phyloP scores from a whole-genome alignment of 1,284 basidiomycete genomes.

The Rhodotorula sp. region DNA sequence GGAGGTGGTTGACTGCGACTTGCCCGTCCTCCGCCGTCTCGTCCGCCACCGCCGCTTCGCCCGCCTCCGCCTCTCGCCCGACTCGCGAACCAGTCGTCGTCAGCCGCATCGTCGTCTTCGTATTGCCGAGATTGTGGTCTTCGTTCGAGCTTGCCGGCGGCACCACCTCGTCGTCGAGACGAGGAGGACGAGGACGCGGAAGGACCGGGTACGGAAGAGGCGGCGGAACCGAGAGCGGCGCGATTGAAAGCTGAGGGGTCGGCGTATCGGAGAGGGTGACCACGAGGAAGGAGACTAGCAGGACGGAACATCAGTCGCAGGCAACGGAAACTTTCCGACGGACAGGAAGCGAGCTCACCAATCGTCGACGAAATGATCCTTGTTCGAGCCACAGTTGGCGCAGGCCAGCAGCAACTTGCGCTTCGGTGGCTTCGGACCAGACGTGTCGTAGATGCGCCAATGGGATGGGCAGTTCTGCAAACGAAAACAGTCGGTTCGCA shows the following conservation, averaged over 20 bases:
- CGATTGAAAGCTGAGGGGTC: constrained; percentile 38
- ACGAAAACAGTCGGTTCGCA: too few relatives aligned
- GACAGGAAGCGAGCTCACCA: constrained; percentile 14
- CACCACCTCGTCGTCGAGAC: constrained; percentile 3
- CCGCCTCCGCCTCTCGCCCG: constrained; percentile 7
- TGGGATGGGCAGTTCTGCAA: constrained; percentile 34
- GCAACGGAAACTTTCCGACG: neutral
- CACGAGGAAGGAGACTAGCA: constrained; percentile 31
- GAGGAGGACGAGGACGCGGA: constrained; percentile 10
- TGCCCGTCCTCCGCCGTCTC: neutral
- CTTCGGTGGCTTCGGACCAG: constrained; percentile 34
- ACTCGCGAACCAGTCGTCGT: constrained; percentile 39
- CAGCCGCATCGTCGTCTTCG: constrained; percentile 13
- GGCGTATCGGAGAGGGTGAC: constrained; percentile 35
- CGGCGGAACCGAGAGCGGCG: constrained; percentile 24
- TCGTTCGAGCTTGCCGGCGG: constrained; percentile 11
- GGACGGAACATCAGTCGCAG: neutral
- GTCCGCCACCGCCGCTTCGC: neutral
- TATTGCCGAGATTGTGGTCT: neutral
- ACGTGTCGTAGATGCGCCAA: constrained; percentile 37
- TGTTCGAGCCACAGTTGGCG: constrained; percentile 35
- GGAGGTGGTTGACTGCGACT: neutral
- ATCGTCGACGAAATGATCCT: constrained; percentile 41
- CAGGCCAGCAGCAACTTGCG: constrained; percentile 33
- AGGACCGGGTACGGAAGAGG: constrained; percentile 3